Evolutionary conservation across 805 yeast species (phyloP).

Genomic region (Lachancea dasiensis): DNA sequence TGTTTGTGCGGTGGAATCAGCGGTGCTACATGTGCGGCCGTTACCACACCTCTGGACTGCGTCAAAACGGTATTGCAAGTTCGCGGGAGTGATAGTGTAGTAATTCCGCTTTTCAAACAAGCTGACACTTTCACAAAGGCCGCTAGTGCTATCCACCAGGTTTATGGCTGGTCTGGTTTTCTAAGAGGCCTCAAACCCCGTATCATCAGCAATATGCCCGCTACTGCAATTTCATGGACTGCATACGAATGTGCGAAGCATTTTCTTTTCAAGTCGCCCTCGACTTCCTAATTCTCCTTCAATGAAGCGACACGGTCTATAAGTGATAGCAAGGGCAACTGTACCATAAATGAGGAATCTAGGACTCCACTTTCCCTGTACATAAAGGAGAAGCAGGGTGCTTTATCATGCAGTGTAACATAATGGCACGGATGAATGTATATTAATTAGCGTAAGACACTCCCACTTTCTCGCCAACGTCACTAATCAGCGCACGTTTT

Average conservation of each 20-base stretch:
- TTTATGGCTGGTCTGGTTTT: conserved; percentile 63
- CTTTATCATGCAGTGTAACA: too few species aligned
- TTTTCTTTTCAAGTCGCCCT: conserved; percentile 20
- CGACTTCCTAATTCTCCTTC: not conserved
- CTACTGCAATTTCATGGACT: conserved; percentile 97
- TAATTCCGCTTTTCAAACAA: conserved; percentile 36
- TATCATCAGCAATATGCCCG: conserved; percentile 86
- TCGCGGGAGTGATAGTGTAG: conserved; percentile 45
- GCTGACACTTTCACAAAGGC: conserved; percentile 69
- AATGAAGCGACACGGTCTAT: too few species aligned
- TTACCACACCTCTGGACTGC: conserved; percentile 92
- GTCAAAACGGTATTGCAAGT: conserved; percentile 89
- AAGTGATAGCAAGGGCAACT: not conserved
- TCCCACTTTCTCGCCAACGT: not conserved
- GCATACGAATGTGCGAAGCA: conserved; percentile 93
- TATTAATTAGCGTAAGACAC: not conserved
- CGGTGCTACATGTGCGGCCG: conserved; percentile 92
- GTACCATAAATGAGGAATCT: not conserved
- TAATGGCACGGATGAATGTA: not conserved
- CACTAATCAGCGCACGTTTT: not conserved
- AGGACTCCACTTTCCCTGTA: not conserved
- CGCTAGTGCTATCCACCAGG: conserved; percentile 54
- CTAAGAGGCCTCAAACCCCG: conserved; percentile 84
- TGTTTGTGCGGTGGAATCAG: conserved; percentile 91
- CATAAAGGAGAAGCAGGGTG: too few species aligned